Base-by-base conservation (phyloP, 305 asterid species). In the Fraxinus sp. region DNA sequence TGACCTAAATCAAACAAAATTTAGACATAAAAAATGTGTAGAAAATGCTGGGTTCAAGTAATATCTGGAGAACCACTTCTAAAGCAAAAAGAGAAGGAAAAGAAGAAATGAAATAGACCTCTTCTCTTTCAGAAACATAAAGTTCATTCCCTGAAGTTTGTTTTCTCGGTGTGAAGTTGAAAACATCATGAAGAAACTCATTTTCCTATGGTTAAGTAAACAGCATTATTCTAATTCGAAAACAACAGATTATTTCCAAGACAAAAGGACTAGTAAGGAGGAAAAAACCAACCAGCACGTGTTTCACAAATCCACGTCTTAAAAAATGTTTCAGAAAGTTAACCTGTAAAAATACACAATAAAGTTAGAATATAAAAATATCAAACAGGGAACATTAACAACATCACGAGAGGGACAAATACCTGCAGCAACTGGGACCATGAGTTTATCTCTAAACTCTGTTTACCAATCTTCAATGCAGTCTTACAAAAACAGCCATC, bases 391-490 rank as follows among this genome's bases (percentile, higher is more conserved):
- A 52, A 37, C 43, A 32, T 20, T 68, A 7, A 77, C 28, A 9
- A 30, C 1, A 41, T 72, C 57, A 35, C 3, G 26, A 35, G 5
- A 46, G 37, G 10, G 62, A 2, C 3, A 79, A 18, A 10, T 80
- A 80, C 85, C 88, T 86, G 86, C 81, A 83, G 39, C 68, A 86
- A 77, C 52, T 86, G 85, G 80, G 86, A 80, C 79, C 84, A 7
- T 72, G 88, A 80, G 68, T 74, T 75, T 43, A 83, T 59, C 78
- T 77, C 57, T 77, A 86, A 74, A 64, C 70, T 77, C 16, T 86
- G 86, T 80, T 80, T 86, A 36, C 86, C 88, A 28, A 86, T 80
- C 86, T 83, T 86, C 88, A 86, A 77, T 43, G 66, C 14, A 30
- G 70, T 77, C 81, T 80, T 80, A 83, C 8, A 33, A 41, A 86